Evolutionary conservation across 768 basidiomycete genomes (phyloP).

Genomic region (Daedaleopsis nitida): DNA sequence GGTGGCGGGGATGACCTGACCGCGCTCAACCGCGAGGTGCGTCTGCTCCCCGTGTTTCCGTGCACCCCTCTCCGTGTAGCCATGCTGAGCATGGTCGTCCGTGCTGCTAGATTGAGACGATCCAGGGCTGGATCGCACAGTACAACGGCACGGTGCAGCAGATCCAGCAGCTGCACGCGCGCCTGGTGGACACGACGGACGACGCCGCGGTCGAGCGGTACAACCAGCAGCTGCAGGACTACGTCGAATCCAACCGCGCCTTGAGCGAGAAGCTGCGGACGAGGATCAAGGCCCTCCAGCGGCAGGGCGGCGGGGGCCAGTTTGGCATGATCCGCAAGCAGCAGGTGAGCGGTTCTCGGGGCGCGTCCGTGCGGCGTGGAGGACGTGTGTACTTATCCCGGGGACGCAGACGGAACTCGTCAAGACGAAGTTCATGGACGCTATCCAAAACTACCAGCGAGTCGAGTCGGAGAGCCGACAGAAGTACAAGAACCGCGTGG

Average conservation of each 20-base stretch:
- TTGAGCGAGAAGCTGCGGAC: conserved; percentile 59
- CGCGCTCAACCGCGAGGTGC: conserved; percentile 74
- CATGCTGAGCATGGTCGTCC: not conserved
- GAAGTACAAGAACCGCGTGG: conserved; percentile 66
- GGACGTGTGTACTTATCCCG: not conserved
- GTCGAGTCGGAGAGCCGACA: conserved; percentile 72
- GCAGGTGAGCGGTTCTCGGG: conserved; percentile 33
- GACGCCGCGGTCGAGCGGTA: conserved; percentile 45
- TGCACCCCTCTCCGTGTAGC: not conserved
- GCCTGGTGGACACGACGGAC: conserved; percentile 51
- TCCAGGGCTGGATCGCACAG: conserved; percentile 47
- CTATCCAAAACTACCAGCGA: conserved; percentile 75
- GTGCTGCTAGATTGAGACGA: conserved; percentile 43
- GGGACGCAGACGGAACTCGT: conserved; percentile 55
- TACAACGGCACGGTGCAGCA: conserved; percentile 49
- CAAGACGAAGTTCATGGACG: conserved; percentile 72
- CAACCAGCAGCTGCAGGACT: conserved; percentile 52
- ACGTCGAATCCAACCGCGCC: conserved; percentile 60
- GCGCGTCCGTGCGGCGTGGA: not conserved
- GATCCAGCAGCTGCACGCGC: conserved; percentile 52
- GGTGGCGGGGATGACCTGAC: conserved; percentile 56
- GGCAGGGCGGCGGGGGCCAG: conserved; percentile 38
- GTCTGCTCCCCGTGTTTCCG: conserved; percentile 19
- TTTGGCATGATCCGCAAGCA: conserved; percentile 51
- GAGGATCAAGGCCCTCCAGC: conserved; percentile 59